Evolutionary conservation across 352 stramenopile species (phyloP), one percentile per base, ranked within the genome.

Genomic region (Globisporangium echinulatum): DNA sequence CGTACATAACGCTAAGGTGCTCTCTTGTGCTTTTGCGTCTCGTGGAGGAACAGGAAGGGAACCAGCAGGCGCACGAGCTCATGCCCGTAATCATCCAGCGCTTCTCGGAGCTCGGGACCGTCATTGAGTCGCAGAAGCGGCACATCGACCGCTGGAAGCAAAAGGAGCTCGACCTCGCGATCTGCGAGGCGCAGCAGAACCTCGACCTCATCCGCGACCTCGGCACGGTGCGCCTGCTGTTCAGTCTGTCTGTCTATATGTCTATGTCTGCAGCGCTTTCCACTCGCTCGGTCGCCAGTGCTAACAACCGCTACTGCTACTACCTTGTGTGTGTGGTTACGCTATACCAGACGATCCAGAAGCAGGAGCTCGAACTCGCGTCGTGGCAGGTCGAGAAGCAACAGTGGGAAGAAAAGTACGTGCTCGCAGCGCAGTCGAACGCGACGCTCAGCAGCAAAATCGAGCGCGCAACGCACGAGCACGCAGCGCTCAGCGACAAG

Each of bases 141-240:
- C 79, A 93, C 51, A 92, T 91, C 40, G 82, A 93, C 56, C 78
- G 76, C 25, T 93, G 84, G 84, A 93, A 93, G 72, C 71, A 84
- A 58, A 90, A 90, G 67, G 84, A 92, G 52, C 63, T 91, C 49
- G 82, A 93, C 43, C 63, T 90, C 51, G 80, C 82, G 33, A 92
- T 91, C 61, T 82, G 72, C 11, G 84, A 91, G 50, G 63, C 71
- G 1, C 73, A 90, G 52, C 72, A 88, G 52, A 88, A 83, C 49
- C 56, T 90, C 33, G 78, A 88, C 52, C 48, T 88, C 10, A 83
- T 88, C 33, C 52, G 54, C 19, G 67, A 87, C 33, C 64, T 92
- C 4, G 75, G 75, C 52, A 61, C 75, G 55, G 79, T 90, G 58
- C 17, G 62, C 51, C 8, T 4, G 7, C 33, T 10, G 25, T 33